These are phyloP conservation scores for Fragaria vesca DNA, from an alignment of 306 rosid species.

Conservation along the genomic window DNA sequence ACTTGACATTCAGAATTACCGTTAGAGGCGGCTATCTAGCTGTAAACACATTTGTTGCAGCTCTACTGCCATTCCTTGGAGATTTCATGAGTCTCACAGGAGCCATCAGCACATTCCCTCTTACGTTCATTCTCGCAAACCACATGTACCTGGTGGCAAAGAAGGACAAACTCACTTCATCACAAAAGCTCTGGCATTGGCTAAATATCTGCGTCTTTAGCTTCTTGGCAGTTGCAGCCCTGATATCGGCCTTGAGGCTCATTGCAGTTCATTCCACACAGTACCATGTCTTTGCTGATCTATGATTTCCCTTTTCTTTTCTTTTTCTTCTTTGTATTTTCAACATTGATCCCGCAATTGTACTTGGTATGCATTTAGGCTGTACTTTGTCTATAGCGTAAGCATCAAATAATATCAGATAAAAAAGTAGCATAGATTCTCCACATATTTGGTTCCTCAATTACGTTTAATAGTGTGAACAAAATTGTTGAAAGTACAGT, in stretches of 20 bases:
- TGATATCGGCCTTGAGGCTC: constrained; percentile 75
- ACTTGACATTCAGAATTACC: constrained; percentile 58
- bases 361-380: neutral
- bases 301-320: constrained; percentile 29
- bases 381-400: neutral
- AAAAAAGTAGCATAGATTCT: neutral
- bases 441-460: neutral
- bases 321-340: neutral
- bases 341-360: neutral
- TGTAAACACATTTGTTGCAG: constrained; percentile 67
- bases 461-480: neutral
- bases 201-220: constrained; percentile 75
- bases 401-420: neutral
- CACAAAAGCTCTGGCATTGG: constrained; percentile 91
- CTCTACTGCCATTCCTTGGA: constrained; percentile 89
- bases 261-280: constrained; percentile 78
- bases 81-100: constrained; percentile 99
- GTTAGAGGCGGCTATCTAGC: constrained; percentile 87
- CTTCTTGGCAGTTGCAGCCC: constrained; percentile 68
- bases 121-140: constrained; percentile 89
- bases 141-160: constrained; percentile 86
- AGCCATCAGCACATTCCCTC: constrained; percentile 92
- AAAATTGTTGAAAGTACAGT: neutral
- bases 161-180: constrained; percentile 53
- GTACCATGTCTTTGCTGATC: constrained; percentile 72